A percentile compares a stretch with the other conserved stretches of the same genome.
These are phyloP conservation scores for Bruguiera gymnorhiza DNA, from an alignment of 345 rosid genomes.

Conservation along the genomic window DNA sequence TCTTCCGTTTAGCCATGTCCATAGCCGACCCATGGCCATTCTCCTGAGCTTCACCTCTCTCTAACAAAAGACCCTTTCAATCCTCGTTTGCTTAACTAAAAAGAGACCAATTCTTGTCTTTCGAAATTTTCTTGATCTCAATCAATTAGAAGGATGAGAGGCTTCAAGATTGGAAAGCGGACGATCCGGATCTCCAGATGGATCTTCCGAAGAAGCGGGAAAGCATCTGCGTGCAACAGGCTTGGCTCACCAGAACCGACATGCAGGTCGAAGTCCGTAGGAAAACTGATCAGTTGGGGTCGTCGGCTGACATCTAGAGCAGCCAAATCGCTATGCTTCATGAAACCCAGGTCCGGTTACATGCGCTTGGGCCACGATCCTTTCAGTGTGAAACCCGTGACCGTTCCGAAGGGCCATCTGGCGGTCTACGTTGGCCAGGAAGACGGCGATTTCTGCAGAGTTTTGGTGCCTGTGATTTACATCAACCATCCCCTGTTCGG, in stretches of 20 bases:
- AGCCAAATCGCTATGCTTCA: conserved; percentile 44
- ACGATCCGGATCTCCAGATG: conserved; percentile 52
- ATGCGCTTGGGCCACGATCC: conserved; percentile 37
- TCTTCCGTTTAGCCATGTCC: conserved; percentile 48
- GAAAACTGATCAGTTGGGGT: conserved; percentile 60
- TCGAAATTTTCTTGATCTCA: neutral
- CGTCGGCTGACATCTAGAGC: conserved; percentile 54
- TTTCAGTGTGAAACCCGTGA: conserved; percentile 19
- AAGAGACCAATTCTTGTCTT: neutral
- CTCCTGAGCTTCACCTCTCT: conserved; percentile 21
- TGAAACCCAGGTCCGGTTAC: conserved; percentile 38
- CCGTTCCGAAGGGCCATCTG: conserved; percentile 71
- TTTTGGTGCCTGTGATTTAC: conserved; percentile 80
- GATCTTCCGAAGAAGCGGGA: conserved; percentile 38
- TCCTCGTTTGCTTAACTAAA: neutral
- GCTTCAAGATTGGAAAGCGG: conserved; percentile 61
- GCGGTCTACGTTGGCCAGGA: conserved; percentile 83
- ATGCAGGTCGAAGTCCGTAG: conserved; percentile 34
- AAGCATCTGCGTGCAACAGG: conserved; percentile 28
- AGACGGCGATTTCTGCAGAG: conserved; percentile 67
- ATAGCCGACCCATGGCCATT: conserved; percentile 60
- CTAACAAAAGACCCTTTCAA: neutral
- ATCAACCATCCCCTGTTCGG: conserved; percentile 91
- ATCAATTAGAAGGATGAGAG: conserved; percentile 48
- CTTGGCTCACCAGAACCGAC: conserved; percentile 11